Evolutionary conservation across 1,139 yeast genomes (phyloP).

Genomic region (Williopsis jadinii): DNA sequence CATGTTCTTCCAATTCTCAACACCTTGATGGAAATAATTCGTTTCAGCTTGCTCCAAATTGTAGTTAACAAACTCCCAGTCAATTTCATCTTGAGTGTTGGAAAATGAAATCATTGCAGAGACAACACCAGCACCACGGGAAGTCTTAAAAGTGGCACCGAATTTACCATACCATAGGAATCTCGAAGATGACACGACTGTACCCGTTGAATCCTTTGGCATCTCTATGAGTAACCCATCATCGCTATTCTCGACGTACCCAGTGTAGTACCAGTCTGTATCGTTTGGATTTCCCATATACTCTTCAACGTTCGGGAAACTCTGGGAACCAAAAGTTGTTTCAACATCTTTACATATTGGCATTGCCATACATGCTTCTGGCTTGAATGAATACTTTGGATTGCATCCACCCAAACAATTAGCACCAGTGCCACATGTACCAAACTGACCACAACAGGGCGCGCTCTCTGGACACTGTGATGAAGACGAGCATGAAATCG

Average conservation of each 20-base stretch:
- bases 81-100: conserved; percentile 86
- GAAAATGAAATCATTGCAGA: conserved; percentile 82
- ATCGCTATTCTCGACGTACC: conserved; percentile 46
- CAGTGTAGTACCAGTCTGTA: conserved; percentile 69
- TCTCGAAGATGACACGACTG: conserved; percentile 73
- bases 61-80: conserved; percentile 77
- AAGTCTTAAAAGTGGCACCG: conserved; percentile 59
- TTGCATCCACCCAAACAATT: conserved; percentile 75
- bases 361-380: conserved; percentile 62
- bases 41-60: conserved; percentile 61
- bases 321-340: conserved; percentile 36
- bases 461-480: conserved; percentile 52
- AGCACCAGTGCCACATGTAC: conserved; percentile 75
- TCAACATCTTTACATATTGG: conserved; percentile 33
- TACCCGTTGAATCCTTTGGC: conserved; percentile 73
- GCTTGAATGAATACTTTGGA: conserved; percentile 38
- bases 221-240: conserved; percentile 50
- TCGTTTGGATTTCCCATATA: conserved; percentile 68
- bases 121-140: conserved; percentile 75
- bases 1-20: conserved; percentile 57
- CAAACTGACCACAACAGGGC: conserved; percentile 84
- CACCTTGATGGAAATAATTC: conserved; percentile 74
- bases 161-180: conserved; percentile 88
- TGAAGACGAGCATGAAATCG: conserved; percentile 23
- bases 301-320: conserved; percentile 24